These are phyloP conservation scores for Wallacemonas sp. DNA, from an alignment of 208 protist species.

Conservation along the genomic window DNA sequence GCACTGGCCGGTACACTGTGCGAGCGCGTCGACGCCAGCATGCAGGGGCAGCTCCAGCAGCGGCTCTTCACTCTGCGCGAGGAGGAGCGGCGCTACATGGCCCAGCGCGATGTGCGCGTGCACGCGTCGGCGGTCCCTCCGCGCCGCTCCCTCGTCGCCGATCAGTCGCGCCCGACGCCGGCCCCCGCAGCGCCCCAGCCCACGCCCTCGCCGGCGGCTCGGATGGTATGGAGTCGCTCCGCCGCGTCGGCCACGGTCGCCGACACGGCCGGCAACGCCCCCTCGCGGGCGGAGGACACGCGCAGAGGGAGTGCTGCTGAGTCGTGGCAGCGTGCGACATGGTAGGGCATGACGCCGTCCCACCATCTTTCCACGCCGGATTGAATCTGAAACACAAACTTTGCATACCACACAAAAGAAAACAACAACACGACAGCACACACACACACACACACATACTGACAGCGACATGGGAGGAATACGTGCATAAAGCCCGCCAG, in stretches of 20 bases:
- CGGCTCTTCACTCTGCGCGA: constrained; percentile 9
- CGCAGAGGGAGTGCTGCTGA: too few species aligned
- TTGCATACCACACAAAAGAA: too few species aligned
- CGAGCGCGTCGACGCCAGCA: not conserved
- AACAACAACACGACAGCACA: too few species aligned
- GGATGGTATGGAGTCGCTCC: not conserved
- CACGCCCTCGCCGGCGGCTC: not conserved
- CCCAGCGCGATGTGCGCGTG: not conserved
- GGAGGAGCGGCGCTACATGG: not conserved
- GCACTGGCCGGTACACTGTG: not conserved
- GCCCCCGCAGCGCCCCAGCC: not conserved
- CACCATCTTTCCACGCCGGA: too few species aligned
- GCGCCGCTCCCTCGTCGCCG: not conserved
- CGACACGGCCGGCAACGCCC: not conserved
- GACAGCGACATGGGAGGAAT: too few species aligned
- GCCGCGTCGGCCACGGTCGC: not conserved
- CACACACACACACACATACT: too few species aligned
- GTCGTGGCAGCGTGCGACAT: too few species aligned
- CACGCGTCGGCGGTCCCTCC: not conserved
- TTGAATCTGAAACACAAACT: too few species aligned
- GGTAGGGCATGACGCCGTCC: too few species aligned
- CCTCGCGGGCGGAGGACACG: too few species aligned
- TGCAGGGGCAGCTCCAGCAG: not conserved
- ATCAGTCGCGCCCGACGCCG: not conserved
- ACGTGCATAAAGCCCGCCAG: too few species aligned